phyloP scores from a whole-genome alignment of 352 stramenopile species.

The Thraustochytrium striatum region DNA sequence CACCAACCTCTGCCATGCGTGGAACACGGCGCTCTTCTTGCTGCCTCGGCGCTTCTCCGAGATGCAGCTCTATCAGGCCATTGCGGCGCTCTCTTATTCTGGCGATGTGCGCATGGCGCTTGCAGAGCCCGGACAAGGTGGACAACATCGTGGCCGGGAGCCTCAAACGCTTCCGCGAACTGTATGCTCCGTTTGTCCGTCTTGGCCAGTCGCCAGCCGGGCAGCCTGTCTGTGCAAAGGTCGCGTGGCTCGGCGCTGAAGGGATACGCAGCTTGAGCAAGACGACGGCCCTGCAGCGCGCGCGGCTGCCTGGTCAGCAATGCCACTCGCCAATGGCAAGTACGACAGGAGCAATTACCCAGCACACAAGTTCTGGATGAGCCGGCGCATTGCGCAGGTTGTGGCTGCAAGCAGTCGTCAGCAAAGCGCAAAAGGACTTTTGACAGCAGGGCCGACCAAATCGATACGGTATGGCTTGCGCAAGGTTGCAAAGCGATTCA shows the following conservation, averaged over 20 bases:
- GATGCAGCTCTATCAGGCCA: not conserved
- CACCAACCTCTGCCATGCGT: slow-evolving; percentile 21
- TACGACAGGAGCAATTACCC: not conserved
- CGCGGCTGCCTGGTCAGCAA: not conserved
- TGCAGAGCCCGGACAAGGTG: slow-evolving; percentile 47
- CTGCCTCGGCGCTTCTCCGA: slow-evolving; percentile 32
- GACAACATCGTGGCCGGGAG: slow-evolving; percentile 37
- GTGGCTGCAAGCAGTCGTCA: slow-evolving; percentile 2
- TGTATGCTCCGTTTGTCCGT: slow-evolving; percentile 10
- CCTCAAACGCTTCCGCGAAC: not conserved
- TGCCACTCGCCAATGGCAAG: not conserved
- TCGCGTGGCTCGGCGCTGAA: not conserved
- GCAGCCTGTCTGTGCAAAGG: not conserved
- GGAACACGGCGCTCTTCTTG: slow-evolving; percentile 41
- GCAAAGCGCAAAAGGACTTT: slow-evolving; percentile 12
- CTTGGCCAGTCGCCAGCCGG: not conserved
- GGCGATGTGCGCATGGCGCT: slow-evolving; percentile 48
- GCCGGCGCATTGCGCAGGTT: not conserved
- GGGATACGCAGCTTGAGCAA: not conserved
- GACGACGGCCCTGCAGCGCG: not conserved
- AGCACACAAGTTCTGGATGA: not conserved
- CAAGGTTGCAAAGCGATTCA: slow-evolving; percentile 34
- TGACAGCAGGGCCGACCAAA: not conserved
- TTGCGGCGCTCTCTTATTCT: slow-evolving; percentile 31
- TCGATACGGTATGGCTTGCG: slow-evolving; percentile 16